phyloP scores from a whole-genome alignment of 108 stramenopile species.

The Pseudonitzschia delicatissima region DNA sequence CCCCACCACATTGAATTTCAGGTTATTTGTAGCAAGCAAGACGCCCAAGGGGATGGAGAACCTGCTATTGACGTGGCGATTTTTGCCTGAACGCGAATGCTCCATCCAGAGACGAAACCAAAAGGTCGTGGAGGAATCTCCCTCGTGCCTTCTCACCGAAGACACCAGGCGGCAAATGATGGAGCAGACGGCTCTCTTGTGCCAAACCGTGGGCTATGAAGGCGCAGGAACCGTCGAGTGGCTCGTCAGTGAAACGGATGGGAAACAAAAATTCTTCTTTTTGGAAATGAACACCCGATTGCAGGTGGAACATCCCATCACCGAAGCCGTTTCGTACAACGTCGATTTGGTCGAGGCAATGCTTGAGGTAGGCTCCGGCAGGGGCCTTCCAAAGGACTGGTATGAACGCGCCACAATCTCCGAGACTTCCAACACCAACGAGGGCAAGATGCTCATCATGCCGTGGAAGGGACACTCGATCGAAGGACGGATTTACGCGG shows the following conservation, averaged over 20 bases:
- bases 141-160: conserved; percentile 67
- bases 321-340: conserved; percentile 70
- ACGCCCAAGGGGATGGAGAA: not conserved
- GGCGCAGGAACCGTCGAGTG: conserved; percentile 98
- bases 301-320: conserved; percentile 96
- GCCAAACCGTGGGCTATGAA: conserved; percentile 91
- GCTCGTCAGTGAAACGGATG: conserved; percentile 62
- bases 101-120: conserved; percentile 96
- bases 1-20: conserved; percentile 98
- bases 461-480: conserved; percentile 71
- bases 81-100: conserved; percentile 95
- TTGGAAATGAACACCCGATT: conserved; percentile 97
- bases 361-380: conserved; percentile 84
- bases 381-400: conserved; percentile 48
- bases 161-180: conserved; percentile 65
- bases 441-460: conserved; percentile 28
- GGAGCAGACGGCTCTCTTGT: conserved; percentile 58
- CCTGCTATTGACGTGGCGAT: conserved; percentile 52
- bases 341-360: conserved; percentile 90
- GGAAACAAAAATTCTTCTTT: conserved; percentile 94
- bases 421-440: not conserved
- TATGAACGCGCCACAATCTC: conserved; percentile 31
- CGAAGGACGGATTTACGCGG: conserved; percentile 95
- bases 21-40: conserved; percentile 54
- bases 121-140: conserved; percentile 97